Evolutionary conservation across 805 yeast genomes (phyloP), one percentile per base, ranked within the genome.

Genomic region (Suhomyces sp.): DNA sequence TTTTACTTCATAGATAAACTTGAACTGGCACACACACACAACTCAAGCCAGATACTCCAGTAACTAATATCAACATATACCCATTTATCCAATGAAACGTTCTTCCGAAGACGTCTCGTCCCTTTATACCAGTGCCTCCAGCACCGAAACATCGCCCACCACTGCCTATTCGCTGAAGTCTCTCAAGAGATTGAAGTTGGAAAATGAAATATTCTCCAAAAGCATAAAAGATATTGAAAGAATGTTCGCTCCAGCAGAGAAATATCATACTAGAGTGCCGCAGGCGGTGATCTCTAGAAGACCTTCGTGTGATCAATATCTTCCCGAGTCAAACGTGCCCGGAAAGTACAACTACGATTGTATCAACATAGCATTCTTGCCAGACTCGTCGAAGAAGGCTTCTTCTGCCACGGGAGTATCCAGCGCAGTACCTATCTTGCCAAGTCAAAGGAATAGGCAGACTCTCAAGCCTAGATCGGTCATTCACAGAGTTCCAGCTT

Each of bases 171-270:
- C 43, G 13, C 28, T 36, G 13, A 50, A 53, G 28, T 49, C 56
- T 5, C 33, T 36, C 17, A 51, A 52, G 27, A 27, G 57, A 18
- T 17, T 47, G 11, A 43, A 40, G 28, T 32, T 53, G 12, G 56
- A 52, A 27, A 38, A 46, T 17, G 56, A 52, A 35, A 51, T 53
- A 25, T 49, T 52, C 21, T 48, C 53, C 32, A 50, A 47, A 17
- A 48, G 56, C 13, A 50, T 53, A 23, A 38, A 45, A 28, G 58
- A 53, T 32, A 53, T 53, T 6, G 56, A 52, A 31, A 32, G 41
- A 15, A 52, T 53, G 56, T 47, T 53, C 24, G 31, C 40, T 16
- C 27, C 33, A 23, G 16, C 15, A 16, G 21, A 31, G 15, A n/a
- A 20, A 16, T n/a, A n/a, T n/a, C 10, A 11, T 23, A 20, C 25